These are phyloP conservation scores for Cercospora sp. DNA, from an alignment of 2,329 filamentous ascomycete genomes.

Conservation along the genomic window DNA sequence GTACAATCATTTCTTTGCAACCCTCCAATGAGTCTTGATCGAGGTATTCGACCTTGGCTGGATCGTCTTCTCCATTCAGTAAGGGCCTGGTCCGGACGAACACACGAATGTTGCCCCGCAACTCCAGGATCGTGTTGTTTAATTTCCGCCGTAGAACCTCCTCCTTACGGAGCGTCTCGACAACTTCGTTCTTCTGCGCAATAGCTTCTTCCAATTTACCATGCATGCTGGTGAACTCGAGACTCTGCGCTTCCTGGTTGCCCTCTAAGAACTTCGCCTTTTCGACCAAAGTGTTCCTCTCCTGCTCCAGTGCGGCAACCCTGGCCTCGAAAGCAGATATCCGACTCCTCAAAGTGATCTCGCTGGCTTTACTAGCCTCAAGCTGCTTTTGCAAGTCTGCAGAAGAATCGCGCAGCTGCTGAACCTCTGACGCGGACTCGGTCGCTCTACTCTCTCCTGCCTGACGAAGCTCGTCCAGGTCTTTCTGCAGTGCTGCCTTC, in stretches of 20 bases:
- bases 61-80: conserved; percentile 60
- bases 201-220: conserved; percentile 76
- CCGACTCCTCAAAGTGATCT: conserved; percentile 58
- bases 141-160: conserved; percentile 87
- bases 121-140: conserved; percentile 96
- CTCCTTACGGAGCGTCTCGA: conserved; percentile 83
- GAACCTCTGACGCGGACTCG: conserved; percentile 53
- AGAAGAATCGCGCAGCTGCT: conserved; percentile 34
- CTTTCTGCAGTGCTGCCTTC: conserved; percentile 61
- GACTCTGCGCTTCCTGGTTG: conserved; percentile 82
- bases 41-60: conserved; percentile 76
- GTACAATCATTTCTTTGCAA: conserved; percentile 80
- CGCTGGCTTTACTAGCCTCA: conserved; percentile 60
- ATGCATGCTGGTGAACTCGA: conserved; percentile 80
- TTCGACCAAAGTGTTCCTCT: conserved; percentile 72
- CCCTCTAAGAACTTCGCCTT: conserved; percentile 89
- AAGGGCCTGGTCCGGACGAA: conserved; percentile 92
- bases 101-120: conserved; percentile 97
- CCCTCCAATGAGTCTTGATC: conserved; percentile 68
- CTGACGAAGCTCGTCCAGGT: conserved; percentile 52
- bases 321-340: conserved; percentile 48
- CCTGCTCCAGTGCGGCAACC: conserved; percentile 69
- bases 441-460: conserved; percentile 58
- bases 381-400: conserved; percentile 27
- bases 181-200: conserved; percentile 65